These are phyloP conservation scores for Atkinsonella texensis DNA, from an alignment of 2,329 filamentous ascomycete genomes.

Conservation along the genomic window DNA sequence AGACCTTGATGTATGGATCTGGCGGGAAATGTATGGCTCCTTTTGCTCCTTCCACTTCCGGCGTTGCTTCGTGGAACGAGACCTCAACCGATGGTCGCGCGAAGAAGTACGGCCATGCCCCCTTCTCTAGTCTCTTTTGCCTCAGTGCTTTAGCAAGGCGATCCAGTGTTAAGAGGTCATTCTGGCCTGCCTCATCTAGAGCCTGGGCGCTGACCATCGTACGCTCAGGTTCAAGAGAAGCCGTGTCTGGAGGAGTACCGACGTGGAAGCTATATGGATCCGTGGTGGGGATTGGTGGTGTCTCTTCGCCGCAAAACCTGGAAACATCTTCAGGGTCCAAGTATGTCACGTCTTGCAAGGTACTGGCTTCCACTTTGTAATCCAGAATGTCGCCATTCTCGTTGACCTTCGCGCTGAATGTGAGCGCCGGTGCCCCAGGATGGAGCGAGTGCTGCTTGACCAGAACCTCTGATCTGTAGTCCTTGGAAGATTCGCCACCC, in stretches of 20 bases:
- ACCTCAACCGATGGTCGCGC: slow-evolving; percentile 32
- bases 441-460: slow-evolving; percentile 44
- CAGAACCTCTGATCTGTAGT: slow-evolving; percentile 24
- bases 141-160: slow-evolving; percentile 35
- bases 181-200: slow-evolving; percentile 29
- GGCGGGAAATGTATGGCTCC: slow-evolving; percentile 20
- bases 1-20: slow-evolving; percentile 38
- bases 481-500: slow-evolving; percentile 16
- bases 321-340: slow-evolving; percentile 42
- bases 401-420: slow-evolving; percentile 49
- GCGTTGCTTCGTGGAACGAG: slow-evolving; percentile 23
- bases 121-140: slow-evolving; percentile 29
- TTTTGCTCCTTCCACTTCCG: slow-evolving; percentile 8
- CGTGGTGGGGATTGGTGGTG: slow-evolving; percentile 8
- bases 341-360: slow-evolving; percentile 42
- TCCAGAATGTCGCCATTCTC: slow-evolving; percentile 40
- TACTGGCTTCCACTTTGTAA: slow-evolving; percentile 40
- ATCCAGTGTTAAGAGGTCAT: slow-evolving; percentile 35
- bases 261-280: slow-evolving; percentile 17
- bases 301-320: slow-evolving; percentile 26
- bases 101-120: slow-evolving; percentile 37
- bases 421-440: slow-evolving; percentile 39
- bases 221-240: slow-evolving; percentile 20
- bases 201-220: slow-evolving; percentile 30
- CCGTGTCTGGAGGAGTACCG: slow-evolving; percentile 13